Conservation (phyloP, 2,329 filamentous ascomycete species). For the Fusarium torulosum region DNA sequence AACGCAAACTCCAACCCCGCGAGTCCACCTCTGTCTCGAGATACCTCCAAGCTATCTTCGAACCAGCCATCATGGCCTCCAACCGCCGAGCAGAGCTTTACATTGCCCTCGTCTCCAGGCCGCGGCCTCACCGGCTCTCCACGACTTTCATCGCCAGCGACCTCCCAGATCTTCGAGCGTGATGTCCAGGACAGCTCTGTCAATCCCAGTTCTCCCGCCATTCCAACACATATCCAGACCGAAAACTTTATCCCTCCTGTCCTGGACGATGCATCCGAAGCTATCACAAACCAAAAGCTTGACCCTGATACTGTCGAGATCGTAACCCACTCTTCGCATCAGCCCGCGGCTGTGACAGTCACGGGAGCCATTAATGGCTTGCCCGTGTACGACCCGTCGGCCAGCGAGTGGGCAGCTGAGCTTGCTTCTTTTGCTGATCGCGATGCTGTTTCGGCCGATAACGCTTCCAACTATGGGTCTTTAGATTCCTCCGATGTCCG, state of each 20-base stretch:
- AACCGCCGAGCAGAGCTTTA: conserved; percentile 58
- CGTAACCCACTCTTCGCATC: conserved; percentile 86
- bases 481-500: conserved; percentile 82
- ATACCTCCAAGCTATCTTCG: conserved; percentile 55
- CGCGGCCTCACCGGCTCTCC: conserved; percentile 78
- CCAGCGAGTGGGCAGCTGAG: conserved; percentile 69
- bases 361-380: conserved; percentile 58
- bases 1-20: conserved; percentile 53
- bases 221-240: conserved; percentile 91
- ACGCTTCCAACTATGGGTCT: conserved; percentile 80
- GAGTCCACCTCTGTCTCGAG: conserved; percentile 52
- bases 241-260: conserved; percentile 95
- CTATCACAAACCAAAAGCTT: conserved; percentile 87
- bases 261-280: conserved; percentile 89
- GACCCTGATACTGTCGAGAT: conserved; percentile 94
- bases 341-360: conserved; percentile 79
- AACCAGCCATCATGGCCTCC: conserved; percentile 58
- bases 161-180: conserved; percentile 89
- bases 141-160: conserved; percentile 80
- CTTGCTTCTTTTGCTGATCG: conserved; percentile 65
- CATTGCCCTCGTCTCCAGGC: conserved; percentile 72
- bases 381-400: conserved; percentile 57
- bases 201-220: conserved; percentile 83
- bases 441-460: conserved; percentile 64
- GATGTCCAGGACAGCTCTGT: conserved; percentile 85